Evolutionary conservation across 2,329 filamentous ascomycete species (phyloP).

Genomic region (Trichoderma sp.): DNA sequence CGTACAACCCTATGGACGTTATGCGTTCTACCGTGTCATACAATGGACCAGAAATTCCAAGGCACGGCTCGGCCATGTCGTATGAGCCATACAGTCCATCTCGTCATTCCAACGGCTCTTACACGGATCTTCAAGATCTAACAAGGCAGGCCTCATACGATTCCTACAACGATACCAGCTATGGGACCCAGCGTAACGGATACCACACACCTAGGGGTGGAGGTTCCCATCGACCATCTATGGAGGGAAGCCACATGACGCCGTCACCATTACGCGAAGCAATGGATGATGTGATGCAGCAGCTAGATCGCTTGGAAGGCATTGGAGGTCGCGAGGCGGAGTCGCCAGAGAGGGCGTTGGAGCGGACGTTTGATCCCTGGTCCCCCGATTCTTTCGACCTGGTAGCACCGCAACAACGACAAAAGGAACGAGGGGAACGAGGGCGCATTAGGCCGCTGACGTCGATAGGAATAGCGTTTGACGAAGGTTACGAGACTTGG

Average conservation of each 20-base stretch:
- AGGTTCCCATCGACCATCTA: constrained; percentile 67
- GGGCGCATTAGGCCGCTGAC: constrained; percentile 57
- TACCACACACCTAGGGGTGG: constrained; percentile 54
- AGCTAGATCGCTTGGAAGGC: constrained; percentile 72
- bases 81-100: constrained; percentile 25
- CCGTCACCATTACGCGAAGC: constrained; percentile 90
- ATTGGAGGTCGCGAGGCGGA: constrained; percentile 52
- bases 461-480: constrained; percentile 66
- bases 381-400: constrained; percentile 81
- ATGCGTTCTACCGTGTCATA: constrained; percentile 35
- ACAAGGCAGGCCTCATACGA: constrained; percentile 41
- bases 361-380: constrained; percentile 71
- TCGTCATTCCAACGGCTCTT: constrained; percentile 28
- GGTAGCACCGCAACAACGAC: constrained; percentile 34
- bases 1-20: constrained; percentile 33
- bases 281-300: constrained; percentile 98
- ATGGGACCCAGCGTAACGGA: constrained; percentile 19
- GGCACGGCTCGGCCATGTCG: constrained; percentile 37
- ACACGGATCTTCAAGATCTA: constrained; percentile 28
- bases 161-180: constrained; percentile 39
- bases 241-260: constrained; percentile 66
- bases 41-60: constrained; percentile 32
- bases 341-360: constrained; percentile 54
- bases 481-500: constrained; percentile 61
- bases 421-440: constrained; percentile 25